Base-by-base conservation (phyloP, 129 eudicot species). In the Pseudognaphalium luteoalbum region DNA sequence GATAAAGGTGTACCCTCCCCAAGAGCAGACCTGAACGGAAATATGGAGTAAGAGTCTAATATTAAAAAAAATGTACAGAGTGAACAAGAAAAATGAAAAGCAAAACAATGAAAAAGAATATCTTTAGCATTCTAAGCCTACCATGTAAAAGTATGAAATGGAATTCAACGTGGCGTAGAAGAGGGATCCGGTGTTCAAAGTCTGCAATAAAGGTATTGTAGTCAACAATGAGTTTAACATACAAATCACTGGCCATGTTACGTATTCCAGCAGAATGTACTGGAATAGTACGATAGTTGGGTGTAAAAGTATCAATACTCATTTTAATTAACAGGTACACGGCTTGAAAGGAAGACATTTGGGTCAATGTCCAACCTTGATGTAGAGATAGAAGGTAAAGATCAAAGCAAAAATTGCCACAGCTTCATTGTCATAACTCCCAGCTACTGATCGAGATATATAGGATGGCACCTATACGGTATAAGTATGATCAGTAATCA, bases 1-100 rank as follows among this genome's bases (percentile, higher is more conserved):
- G 29, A 94, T 94, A 84, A 94, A 94, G 77, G 99, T 94, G 84
- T 94, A 94, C 21, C 99, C 99, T 85, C 99, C 99, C 99, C 99
- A 94, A 78, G 99, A 94, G 85, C 99, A 91, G 82, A 94, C 99
- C 99, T 94, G 81, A 60, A 80, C n/a, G n/a, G n/a, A n/a, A n/a
- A n/a, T n/a, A n/a, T 68, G 63, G 19, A 75, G 16, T 33, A 65
- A 57, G 22, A 56, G 37, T 52, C 44, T 68, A 51, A 70, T 34
- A 37, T 29, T n/a, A n/a, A 20, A 68, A 44, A 19, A 50, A 16
- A 29, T 42, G 29, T 34, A 66, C 37, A 37, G 58, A 70, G 34
- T 6, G 76, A 54, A 52, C 9, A 42, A 41, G 8, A 42, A 39
- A 34, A 51, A 17, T 54, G 73, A 72, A 32, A 66, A 67, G 59